Base-by-base conservation (phyloP, 2,329 filamentous ascomycete species). In the Arthrocladium fulminans region DNA sequence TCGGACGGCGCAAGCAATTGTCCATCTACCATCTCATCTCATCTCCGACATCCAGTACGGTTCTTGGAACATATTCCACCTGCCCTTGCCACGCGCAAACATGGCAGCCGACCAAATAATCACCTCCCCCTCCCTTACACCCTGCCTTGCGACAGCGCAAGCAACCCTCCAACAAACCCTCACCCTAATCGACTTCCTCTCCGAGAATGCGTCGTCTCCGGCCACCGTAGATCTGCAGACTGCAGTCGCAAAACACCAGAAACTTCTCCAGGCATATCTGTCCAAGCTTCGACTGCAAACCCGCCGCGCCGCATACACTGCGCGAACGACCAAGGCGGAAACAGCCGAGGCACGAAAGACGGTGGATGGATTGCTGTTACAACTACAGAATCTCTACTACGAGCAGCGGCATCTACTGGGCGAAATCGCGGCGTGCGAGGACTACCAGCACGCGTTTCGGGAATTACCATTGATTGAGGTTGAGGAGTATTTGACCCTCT, bases 301-400 rank as follows among this genome's bases (percentile, higher is more conserved):
- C 64, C 82, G 92, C 23, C 77, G 84, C 54, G 88, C 88, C 8
- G 81, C 89, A 56, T 77, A 95, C 58, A 76, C 80, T 24, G 86
- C 88, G 24, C 81, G 92, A 56, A 81, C 88, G 57, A 95, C 89
- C 12, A 97, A 97, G 65, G 75, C 84, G 46, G 74, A 80, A 58
- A 97, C 92, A 0, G 84, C 87, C 24, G 88, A 95, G 65, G 86
- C 85, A 42, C 81, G 89, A 42, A 86, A 90, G 60, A 88, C 95
- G 67, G 88, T 97, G 55, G 92, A 98, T 64, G 80, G 83, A 43
- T 74, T 98, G 52, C 89, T 97, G 63, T 75, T 98, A 30, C 86
- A 94, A 62, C 75, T 98, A 48, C 90, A 97, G 67, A 98, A 98
- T 62, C 72, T 98, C 6, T 94, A 92, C 65, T 98, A 98, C 63